Conservation (phyloP, 495 filamentous ascomycete genomes). For the Cryomyces minteri region DNA sequence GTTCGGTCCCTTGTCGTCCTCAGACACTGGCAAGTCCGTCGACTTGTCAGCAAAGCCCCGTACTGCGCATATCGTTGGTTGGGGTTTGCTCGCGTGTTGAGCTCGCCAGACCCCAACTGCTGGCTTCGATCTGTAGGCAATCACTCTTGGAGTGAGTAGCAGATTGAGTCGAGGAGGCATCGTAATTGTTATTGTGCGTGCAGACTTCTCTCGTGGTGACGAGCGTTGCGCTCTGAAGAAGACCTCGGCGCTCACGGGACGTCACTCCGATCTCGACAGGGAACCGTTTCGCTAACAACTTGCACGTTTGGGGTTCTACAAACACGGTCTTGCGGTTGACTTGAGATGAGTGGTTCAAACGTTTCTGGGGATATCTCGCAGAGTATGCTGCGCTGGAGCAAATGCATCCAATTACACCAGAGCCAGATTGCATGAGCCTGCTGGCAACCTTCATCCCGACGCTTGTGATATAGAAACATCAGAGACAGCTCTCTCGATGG, state of each 20-base stretch:
- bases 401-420: not conserved
- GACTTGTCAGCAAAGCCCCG: conserved; percentile 21
- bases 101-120: not conserved
- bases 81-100: not conserved
- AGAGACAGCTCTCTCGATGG: no score
- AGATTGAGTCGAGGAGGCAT: not conserved
- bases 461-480: not conserved
- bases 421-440: not conserved
- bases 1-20: conserved; percentile 27
- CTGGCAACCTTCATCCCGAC: not conserved
- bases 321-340: not conserved
- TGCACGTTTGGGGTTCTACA: not conserved
- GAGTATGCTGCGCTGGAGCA: not conserved
- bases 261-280: no score
- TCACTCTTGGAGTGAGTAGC: not conserved
- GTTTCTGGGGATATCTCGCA: not conserved
- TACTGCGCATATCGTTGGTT: not conserved
- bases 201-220: not conserved
- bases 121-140: not conserved
- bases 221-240: not conserved
- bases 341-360: not conserved
- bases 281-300: not conserved
- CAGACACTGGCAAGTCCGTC: conserved; percentile 13
- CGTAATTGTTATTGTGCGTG: not conserved
- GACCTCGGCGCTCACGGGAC: not conserved